Conservation (phyloP, 257 asterid genomes). For the Rauvolfia tetraphylla region DNA sequence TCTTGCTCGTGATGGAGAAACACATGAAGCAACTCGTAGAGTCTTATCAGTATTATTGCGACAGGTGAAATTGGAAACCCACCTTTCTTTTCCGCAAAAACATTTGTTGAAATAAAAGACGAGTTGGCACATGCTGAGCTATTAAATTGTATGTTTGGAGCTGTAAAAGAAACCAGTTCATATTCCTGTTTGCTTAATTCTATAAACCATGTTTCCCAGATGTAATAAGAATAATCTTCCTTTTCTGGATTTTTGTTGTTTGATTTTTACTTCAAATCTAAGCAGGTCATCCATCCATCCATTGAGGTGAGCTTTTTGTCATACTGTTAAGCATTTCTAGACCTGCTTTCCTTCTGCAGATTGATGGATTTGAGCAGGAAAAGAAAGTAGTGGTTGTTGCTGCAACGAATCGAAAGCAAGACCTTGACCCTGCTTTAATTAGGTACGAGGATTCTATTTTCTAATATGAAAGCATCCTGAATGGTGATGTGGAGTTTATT, state of each 20-base stretch:
- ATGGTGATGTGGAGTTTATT: slow-evolving; percentile 10
- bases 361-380: slow-evolving; percentile 98
- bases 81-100: not conserved
- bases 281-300: not conserved
- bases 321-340: slow-evolving; percentile 13
- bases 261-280: not conserved
- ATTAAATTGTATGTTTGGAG: not conserved
- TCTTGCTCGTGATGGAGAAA: slow-evolving; percentile 85
- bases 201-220: not conserved
- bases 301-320: slow-evolving; percentile 1
- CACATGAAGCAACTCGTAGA: slow-evolving; percentile 94
- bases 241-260: not conserved
- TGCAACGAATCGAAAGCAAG: slow-evolving; percentile 94
- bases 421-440: slow-evolving; percentile 92
- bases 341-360: slow-evolving; percentile 44
- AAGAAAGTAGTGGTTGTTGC: slow-evolving; percentile 90
- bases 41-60: slow-evolving; percentile 80
- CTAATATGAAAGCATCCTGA: not conserved
- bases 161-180: not conserved
- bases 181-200: not conserved
- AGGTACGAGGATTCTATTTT: slow-evolving; percentile 45
- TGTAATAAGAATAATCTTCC: too few relatives aligned
- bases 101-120: not conserved
- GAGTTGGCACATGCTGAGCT: not conserved
- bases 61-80: slow-evolving; percentile 48